Conservation (phyloP, 2,329 filamentous ascomycete species). For the Cordyceps pruinosa region DNA sequence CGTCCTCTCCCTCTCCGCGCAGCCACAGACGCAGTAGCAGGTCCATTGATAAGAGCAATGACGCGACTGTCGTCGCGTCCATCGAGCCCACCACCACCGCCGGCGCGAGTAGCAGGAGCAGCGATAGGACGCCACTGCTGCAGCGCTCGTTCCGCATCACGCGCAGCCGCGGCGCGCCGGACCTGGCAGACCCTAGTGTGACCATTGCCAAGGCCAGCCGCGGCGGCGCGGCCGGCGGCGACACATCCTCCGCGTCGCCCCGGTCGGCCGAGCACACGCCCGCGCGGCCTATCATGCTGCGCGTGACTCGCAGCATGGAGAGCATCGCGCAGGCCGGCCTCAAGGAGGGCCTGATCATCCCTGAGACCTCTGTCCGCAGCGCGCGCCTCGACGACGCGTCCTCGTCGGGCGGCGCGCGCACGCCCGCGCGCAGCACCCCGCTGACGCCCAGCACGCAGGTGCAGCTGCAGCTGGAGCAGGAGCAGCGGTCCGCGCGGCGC, state of each 20-base stretch:
- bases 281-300: slow-evolving; percentile 15
- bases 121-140: slow-evolving; percentile 5
- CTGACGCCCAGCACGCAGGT: slow-evolving; percentile 14
- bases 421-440: background rate
- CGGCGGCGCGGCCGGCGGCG: background rate
- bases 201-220: slow-evolving; percentile 17
- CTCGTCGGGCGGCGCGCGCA: background rate
- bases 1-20: slow-evolving; percentile 1
- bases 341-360: slow-evolving; percentile 18
- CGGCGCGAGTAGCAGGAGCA: background rate
- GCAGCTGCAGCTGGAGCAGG: slow-evolving; percentile 18
- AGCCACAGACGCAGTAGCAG: slow-evolving; percentile 4
- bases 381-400: slow-evolving; percentile 4
- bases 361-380: slow-evolving; percentile 21
- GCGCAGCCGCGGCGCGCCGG: slow-evolving; percentile 20
- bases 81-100: background rate
- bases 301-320: slow-evolving; percentile 23
- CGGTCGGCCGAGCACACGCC: slow-evolving; percentile 2
- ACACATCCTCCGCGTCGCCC: background rate
- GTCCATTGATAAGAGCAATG: slow-evolving; percentile 1
- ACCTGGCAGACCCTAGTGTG: slow-evolving; percentile 22
- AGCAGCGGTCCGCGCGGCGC: slow-evolving; percentile 17
- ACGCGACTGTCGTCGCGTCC: background rate
- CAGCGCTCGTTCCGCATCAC: slow-evolving; percentile 20
- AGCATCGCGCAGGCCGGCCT: slow-evolving; percentile 1